Conservation (phyloP, 2,329 filamentous ascomycete genomes). For the Fusarium succisae region DNA sequence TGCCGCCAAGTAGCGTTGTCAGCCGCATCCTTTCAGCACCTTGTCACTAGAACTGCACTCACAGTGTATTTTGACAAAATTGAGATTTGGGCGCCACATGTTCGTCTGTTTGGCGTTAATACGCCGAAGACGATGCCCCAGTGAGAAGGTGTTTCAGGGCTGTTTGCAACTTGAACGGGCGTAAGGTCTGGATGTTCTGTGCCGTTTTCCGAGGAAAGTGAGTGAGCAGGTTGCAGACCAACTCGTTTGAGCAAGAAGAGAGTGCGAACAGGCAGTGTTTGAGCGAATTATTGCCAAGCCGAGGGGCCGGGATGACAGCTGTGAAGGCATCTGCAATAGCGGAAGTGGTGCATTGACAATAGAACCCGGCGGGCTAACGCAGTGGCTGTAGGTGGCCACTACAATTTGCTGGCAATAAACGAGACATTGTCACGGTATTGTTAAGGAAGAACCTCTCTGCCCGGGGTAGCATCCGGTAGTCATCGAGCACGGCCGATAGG, state of each 20-base stretch:
- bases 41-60: constrained; percentile 17
- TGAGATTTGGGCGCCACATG: constrained; percentile 39
- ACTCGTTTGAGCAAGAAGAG: constrained; percentile 15
- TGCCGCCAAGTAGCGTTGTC: neutral
- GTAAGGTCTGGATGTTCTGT: neutral
- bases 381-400: constrained; percentile 11
- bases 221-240: constrained; percentile 4
- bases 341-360: constrained; percentile 25
- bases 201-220: constrained; percentile 21
- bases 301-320: neutral
- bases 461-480: constrained; percentile 19
- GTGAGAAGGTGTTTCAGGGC: neutral
- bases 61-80: constrained; percentile 44
- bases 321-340: constrained; percentile 22
- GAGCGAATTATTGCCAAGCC: constrained; percentile 34
- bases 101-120: constrained; percentile 9
- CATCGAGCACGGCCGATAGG: constrained; percentile 28
- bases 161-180: constrained; percentile 9
- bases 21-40: constrained; percentile 7
- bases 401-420: neutral
- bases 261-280: constrained; percentile 12
- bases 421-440: constrained; percentile 9
- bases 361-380: constrained; percentile 8
- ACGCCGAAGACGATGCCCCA: constrained; percentile 9
- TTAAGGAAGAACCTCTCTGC: constrained; percentile 18